These are phyloP conservation scores for Chytriomyces confervae DNA, from an alignment of 192 early-diverging fungal species.

Conservation along the genomic window DNA sequence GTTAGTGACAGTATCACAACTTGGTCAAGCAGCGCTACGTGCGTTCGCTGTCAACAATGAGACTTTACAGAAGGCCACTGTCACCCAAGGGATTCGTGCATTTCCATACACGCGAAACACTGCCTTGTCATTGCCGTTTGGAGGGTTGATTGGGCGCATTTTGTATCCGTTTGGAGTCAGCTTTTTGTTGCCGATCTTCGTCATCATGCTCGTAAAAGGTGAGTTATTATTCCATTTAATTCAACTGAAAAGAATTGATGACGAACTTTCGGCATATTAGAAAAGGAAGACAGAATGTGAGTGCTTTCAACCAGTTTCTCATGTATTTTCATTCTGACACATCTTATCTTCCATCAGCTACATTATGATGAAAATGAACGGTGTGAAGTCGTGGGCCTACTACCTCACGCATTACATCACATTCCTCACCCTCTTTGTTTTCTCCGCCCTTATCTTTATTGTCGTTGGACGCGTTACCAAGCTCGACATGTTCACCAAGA, in stretches of 20 bases:
- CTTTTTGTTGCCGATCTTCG: constrained; percentile 76
- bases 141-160: constrained; percentile 63
- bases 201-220: constrained; percentile 69
- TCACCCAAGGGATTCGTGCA: constrained; percentile 69
- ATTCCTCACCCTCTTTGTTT: constrained; percentile 64
- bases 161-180: constrained; percentile 75
- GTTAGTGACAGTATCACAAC: constrained; percentile 49
- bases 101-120: constrained; percentile 58
- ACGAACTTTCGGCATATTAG: background rate
- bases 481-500: constrained; percentile 58
- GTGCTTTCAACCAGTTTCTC: background rate
- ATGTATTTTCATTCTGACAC: background rate
- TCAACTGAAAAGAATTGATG: background rate
- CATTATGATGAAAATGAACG: constrained; percentile 84
- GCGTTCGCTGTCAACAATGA: constrained; percentile 30
- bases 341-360: constrained; percentile 21
- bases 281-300: constrained; percentile 70
- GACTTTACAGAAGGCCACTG: constrained; percentile 66
- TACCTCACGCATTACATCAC: constrained; percentile 71
- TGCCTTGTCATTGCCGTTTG: constrained; percentile 57
- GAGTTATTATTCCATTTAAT: background rate
- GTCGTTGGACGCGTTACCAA: constrained; percentile 55
- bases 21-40: constrained; percentile 42
- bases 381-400: constrained; percentile 65
- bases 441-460: constrained; percentile 63